Evolutionary conservation across 306 rosid genomes (phyloP).

Genomic region (Castanea crenata): DNA sequence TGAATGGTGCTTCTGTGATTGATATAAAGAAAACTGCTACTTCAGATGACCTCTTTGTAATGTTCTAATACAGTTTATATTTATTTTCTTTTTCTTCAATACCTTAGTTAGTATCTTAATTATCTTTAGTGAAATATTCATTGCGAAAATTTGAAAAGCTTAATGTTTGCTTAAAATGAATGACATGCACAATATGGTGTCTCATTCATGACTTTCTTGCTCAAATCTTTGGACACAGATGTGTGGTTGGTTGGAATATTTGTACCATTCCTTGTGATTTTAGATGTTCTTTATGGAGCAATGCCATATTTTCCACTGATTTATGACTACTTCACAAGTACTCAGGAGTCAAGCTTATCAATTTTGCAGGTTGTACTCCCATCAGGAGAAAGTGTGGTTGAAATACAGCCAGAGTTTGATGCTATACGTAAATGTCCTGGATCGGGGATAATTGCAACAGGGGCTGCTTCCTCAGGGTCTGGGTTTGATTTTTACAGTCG

Average conservation of each 20-base stretch:
- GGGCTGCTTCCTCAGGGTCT: constrained; percentile 50
- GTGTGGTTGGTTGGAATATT: not conserved
- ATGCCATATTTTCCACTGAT: not conserved
- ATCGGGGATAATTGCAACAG: constrained; percentile 61
- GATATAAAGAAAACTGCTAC: constrained; percentile 31
- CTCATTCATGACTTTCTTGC: not conserved
- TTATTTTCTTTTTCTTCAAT: not conserved
- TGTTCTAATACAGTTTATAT: constrained; percentile 8
- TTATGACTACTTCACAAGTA: constrained; percentile 11
- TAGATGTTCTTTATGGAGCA: not conserved
- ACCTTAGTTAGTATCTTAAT: not conserved
- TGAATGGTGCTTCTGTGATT: constrained; percentile 45
- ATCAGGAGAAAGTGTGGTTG: constrained; percentile 43
- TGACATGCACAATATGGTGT: not conserved
- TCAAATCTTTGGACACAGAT: not conserved
- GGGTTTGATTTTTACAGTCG: constrained; percentile 70
- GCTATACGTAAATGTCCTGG: constrained; percentile 57
- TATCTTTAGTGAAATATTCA: not conserved
- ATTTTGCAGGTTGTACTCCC: constrained; percentile 52
- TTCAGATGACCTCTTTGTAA: constrained; percentile 48
- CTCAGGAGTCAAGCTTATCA: constrained; percentile 6
- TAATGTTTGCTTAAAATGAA: not conserved
- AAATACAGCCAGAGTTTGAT: constrained; percentile 50
- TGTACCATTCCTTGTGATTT: not conserved
- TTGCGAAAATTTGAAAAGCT: not conserved